Conservation (phyloP, 2,329 filamentous ascomycete genomes). For the Neopestalotiopsis sp. region DNA sequence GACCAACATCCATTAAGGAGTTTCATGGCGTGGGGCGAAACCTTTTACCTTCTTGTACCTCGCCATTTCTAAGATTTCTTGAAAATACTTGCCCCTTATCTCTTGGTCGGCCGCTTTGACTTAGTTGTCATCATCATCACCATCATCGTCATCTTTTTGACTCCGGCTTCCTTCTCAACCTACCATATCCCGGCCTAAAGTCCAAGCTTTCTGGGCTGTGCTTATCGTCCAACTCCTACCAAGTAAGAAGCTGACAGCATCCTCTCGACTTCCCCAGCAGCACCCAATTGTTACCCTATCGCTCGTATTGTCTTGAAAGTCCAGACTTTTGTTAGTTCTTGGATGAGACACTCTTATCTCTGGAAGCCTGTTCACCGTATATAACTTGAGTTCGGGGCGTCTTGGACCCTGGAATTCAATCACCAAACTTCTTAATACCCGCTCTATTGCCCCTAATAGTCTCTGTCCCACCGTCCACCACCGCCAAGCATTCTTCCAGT, state of each 20-base stretch:
- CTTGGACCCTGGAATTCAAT: background rate
- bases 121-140: background rate
- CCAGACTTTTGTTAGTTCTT: slow-evolving; percentile 13
- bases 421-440: background rate
- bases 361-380: background rate
- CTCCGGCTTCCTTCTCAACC: background rate
- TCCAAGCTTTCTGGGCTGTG: slow-evolving; percentile 18
- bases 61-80: background rate
- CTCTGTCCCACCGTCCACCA: background rate
- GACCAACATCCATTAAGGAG: background rate
- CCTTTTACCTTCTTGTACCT: background rate
- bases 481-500: background rate
- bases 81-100: slow-evolving; percentile 8
- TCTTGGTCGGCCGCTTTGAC: slow-evolving; percentile 2
- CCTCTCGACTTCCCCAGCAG: slow-evolving; percentile 1
- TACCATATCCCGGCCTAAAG: slow-evolving; percentile 6
- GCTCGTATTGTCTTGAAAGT: slow-evolving; percentile 6
- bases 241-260: slow-evolving; percentile 18
- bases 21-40: slow-evolving; percentile 3
- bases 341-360: slow-evolving; percentile 10
- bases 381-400: background rate
- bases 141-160: background rate
- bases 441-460: background rate
- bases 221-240: slow-evolving; percentile 13
- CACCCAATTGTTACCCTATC: background rate